Base-by-base conservation (phyloP, 805 yeast genomes). In the Grigorovia yakushimaensis region DNA sequence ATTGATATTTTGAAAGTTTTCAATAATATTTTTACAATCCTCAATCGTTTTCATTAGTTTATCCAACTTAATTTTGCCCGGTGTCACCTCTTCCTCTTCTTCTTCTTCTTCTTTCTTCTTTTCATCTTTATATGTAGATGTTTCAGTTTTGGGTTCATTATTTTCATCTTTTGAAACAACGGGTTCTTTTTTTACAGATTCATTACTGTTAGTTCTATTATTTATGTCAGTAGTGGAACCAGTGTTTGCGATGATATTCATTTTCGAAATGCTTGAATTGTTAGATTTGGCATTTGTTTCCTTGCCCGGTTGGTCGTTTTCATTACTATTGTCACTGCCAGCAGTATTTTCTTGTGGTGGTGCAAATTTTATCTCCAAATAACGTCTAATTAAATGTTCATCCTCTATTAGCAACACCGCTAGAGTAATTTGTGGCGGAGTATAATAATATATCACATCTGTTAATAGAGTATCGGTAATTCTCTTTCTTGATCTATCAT, bases 371-470 rank as follows among this genome's bases (percentile, higher is more conserved):
- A 74, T 72, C 52, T 74, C 73, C 52, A 91, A 65, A 65, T 89
- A 89, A 51, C 78, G 72, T 47, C 77, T 78, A 2, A 84, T 77
- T 37, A 85, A 66, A 21, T 74, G 77, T 51, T 74, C 78, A 64
- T 88, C 85, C 13, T 74, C 77, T 46, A 75, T 73, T 67, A 83
- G 78, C 59, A 89, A 72, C 15, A 93, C 87, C 0, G 96, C 93
- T 45, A 93, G 69, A 1, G 98, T 96, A 27, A 93, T 86, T 59
- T 93, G 98, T 1, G 98, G 96, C 0, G 99, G 99, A 0, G 98
- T 82, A 66, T 69, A 91, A 35, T 79, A 69, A 56, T 87, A 91
- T 8, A 75, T 70, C 3, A 78, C 89, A 60, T 93, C 96, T 18
- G 91, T 79, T 35, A 82, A 68, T 39, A 87, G 69, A n/a, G 86